Evolutionary conservation across 352 stramenopile genomes (phyloP).

Genomic region (Halophytophthora polymorphica): DNA sequence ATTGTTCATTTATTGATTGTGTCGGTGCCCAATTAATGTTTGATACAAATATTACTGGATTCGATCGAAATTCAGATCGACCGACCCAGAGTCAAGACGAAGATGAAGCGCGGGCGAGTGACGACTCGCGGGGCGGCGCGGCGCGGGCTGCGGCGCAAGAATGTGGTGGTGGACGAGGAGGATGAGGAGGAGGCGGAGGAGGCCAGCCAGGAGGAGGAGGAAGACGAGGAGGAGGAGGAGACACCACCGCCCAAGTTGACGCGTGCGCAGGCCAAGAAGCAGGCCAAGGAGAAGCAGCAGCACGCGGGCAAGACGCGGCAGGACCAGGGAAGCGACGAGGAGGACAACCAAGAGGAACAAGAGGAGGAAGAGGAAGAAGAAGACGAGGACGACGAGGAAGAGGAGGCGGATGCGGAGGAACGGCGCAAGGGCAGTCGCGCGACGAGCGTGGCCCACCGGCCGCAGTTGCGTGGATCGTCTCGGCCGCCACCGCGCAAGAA

Average conservation of each 20-base stretch:
- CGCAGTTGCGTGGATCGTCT: conserved; percentile 16
- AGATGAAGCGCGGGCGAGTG: conserved; percentile 60
- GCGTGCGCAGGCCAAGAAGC: conserved; percentile 30
- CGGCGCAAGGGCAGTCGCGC: conserved; percentile 13
- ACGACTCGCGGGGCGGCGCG: conserved; percentile 38
- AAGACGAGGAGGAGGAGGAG: conserved; percentile 27
- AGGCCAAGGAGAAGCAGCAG: conserved; percentile 19
- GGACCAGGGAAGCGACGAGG: conserved; percentile 25
- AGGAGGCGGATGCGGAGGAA: conserved; percentile 31
- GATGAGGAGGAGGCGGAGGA: conserved; percentile 12
- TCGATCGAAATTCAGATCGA: too few species aligned
- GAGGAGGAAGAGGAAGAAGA: conserved; percentile 35
- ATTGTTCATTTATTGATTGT: background rate
- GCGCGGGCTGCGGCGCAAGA: conserved; percentile 65
- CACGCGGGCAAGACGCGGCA: conserved; percentile 27
- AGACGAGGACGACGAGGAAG: conserved; percentile 41
- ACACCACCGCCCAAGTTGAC: conserved; percentile 33
- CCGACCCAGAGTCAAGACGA: background rate
- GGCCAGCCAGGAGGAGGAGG: conserved; percentile 14
- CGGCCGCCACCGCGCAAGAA: conserved; percentile 29
- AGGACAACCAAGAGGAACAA: conserved; percentile 27
- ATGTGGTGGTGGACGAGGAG: conserved; percentile 47
- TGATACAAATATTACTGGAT: too few species aligned
- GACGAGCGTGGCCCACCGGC: conserved; percentile 10
- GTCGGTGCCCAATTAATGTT: too few species aligned